Percentiles rank a stretch among this genome's conserved stretches.
These are phyloP conservation scores for Mesembryanthemum crystallinum DNA, from an alignment of 148 eudicot species.

Conservation along the genomic window DNA sequence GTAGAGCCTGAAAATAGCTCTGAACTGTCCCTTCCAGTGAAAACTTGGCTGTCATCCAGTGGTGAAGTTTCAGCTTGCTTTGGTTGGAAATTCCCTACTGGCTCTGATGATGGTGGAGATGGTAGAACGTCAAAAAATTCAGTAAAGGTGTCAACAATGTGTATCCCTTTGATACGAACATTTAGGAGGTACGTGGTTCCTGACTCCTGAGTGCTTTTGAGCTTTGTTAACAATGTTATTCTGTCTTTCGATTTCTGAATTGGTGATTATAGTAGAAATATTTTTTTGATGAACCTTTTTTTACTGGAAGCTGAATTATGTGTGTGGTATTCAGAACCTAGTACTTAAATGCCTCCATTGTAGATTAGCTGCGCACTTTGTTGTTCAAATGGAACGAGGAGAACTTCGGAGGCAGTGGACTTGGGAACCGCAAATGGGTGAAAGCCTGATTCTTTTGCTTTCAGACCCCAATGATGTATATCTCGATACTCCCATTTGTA, in stretches of 20 bases:
- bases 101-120: slow-evolving; percentile 79
- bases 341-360: slow-evolving; percentile 15
- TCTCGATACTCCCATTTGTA: slow-evolving; percentile 19
- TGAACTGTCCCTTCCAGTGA: slow-evolving; percentile 62
- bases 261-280: background rate
- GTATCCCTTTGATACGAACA: slow-evolving; percentile 63
- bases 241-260: background rate
- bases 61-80: slow-evolving; percentile 64
- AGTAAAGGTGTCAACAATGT: slow-evolving; percentile 62
- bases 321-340: slow-evolving; percentile 2
- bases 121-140: slow-evolving; percentile 65
- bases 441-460: slow-evolving; percentile 83
- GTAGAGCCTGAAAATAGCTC: slow-evolving; percentile 67
- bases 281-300: background rate
- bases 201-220: background rate
- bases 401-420: slow-evolving; percentile 76
- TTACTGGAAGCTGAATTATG: slow-evolving; percentile 5
- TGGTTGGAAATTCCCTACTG: slow-evolving; percentile 85
- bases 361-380: slow-evolving; percentile 76
- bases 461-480: slow-evolving; percentile 93
- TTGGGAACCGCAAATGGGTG: slow-evolving; percentile 92
- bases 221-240: background rate
- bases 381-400: slow-evolving; percentile 63
- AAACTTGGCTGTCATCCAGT: slow-evolving; percentile 60
- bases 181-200: slow-evolving; percentile 66